phyloP scores from a whole-genome alignment of 495 filamentous ascomycete genomes.

The Lasiosphaeria miniovina region DNA sequence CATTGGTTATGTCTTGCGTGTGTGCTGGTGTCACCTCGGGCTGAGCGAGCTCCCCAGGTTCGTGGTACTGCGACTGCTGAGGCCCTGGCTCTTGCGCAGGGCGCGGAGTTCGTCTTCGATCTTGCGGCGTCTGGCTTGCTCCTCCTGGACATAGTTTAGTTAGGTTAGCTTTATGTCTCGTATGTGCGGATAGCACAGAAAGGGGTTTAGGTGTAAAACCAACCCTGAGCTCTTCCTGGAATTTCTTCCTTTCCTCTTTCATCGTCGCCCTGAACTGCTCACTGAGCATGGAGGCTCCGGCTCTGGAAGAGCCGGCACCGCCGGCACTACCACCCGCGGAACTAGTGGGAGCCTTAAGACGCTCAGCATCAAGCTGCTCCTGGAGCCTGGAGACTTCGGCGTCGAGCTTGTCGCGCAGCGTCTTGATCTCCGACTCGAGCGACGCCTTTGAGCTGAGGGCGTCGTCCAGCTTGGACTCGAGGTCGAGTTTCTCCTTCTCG shows the following conservation, averaged over 20 bases:
- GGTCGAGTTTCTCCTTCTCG: conserved; percentile 82
- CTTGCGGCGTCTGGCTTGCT: conserved; percentile 44
- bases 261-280: conserved; percentile 42
- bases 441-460: conserved; percentile 27
- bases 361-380: conserved; percentile 46
- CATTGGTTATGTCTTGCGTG: too few relatives aligned
- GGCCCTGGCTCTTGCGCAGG: conserved; percentile 23
- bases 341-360: conserved; percentile 31
- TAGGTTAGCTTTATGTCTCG: conserved; percentile 14
- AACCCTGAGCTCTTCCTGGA: conserved; percentile 49
- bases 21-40: conserved; percentile 14
- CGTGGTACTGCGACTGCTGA: conserved; percentile 39
- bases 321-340: conserved; percentile 8
- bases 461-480: conserved; percentile 54
- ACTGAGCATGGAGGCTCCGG: conserved; percentile 34
- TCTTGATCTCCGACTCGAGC: conserved; percentile 38
- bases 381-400: conserved; percentile 35
- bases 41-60: conserved; percentile 12
- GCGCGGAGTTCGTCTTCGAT: conserved; percentile 45
- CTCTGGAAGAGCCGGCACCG: conserved; percentile 10
- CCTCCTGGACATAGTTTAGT: conserved; percentile 34
- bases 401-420: conserved; percentile 32
- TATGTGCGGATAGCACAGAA: background rate
- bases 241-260: conserved; percentile 52
- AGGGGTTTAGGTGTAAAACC: conserved; percentile 18